Evolutionary conservation across 2,329 filamentous ascomycete genomes (phyloP).

Genomic region (Tolypocladium album): DNA sequence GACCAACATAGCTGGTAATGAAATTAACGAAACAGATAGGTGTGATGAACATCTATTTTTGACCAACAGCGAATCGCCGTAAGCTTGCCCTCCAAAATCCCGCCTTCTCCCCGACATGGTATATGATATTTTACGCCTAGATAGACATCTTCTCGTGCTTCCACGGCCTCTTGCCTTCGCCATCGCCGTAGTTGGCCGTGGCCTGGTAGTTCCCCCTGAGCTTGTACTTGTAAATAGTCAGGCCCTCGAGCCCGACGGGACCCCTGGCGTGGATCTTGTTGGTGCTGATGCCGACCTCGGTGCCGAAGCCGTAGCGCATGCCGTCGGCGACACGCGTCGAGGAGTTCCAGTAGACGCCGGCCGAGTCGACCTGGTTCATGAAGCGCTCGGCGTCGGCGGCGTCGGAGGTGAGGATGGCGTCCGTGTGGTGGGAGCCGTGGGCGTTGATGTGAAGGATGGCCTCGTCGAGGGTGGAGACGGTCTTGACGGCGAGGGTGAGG

Average conservation of each 20-base stretch:
- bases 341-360: slow-evolving; percentile 94
- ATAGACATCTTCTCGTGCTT: slow-evolving; percentile 46
- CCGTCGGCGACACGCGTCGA: slow-evolving; percentile 92
- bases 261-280: slow-evolving; percentile 96
- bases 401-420: slow-evolving; percentile 71
- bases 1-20: background rate
- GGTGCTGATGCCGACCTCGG: slow-evolving; percentile 95
- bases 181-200: slow-evolving; percentile 64
- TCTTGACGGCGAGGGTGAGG: slow-evolving; percentile 74
- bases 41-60: background rate
- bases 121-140: slow-evolving; percentile 7
- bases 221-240: slow-evolving; percentile 97
- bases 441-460: slow-evolving; percentile 85
- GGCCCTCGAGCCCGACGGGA: slow-evolving; percentile 83
- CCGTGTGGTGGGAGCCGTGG: slow-evolving; percentile 90
- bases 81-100: background rate
- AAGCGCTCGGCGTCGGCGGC: slow-evolving; percentile 63
- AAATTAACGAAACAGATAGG: background rate
- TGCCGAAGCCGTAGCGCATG: slow-evolving; percentile 95
- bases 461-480: slow-evolving; percentile 54
- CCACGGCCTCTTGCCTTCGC: slow-evolving; percentile 46
- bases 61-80: background rate
- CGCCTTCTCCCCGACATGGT: background rate
- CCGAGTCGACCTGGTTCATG: slow-evolving; percentile 76
- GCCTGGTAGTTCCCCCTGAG: slow-evolving; percentile 74